Base-by-base conservation (phyloP, 352 stramenopile genomes). In the Phytophthora hybrid region DNA sequence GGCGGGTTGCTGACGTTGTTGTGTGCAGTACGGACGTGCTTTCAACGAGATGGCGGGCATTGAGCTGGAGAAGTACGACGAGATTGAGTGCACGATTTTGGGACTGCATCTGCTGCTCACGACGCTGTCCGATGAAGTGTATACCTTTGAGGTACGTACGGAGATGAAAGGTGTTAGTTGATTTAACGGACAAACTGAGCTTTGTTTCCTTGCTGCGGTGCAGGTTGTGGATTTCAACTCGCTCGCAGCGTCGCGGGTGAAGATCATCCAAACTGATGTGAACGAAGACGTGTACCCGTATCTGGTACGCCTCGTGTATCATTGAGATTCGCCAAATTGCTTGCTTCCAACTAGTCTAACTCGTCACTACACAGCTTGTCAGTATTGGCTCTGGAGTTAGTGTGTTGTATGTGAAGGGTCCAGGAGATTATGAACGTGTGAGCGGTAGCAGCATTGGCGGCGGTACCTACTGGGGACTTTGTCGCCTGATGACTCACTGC, bases 391-490 rank as follows among this genome's bases (percentile, higher is more conserved):
- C 97, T 1, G 98, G 98, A 44, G 98, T 99, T 47, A 99, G 96
- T 65, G 98, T 99, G 47, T 70, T 99, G 54, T 83, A 98, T 69
- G 94, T 99, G 14, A 96, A 98, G 67, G 93, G 95, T 0, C 93
- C 96, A 2, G 88, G 92, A 60, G 92, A 98, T 58, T 99, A 98
- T 79, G 93, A 99, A 74, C 97, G 98, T 75, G 97, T 99, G 64
- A 99, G 97, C 67, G 98, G 98, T 56, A 99, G 95, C 56, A 99
- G 95, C 51, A 99, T 99, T 74, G 98, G 98, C 32, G 98, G 98
- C 32, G 98, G 97, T 34, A 99, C 98, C 0, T 99, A 99, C 85
- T 99, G 97, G 97, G 98, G 98, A 0, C 87, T 99, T 49, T 99
- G 97, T 73, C 92, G 96, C 54, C 72, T 99, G 56, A 78, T 99